Evolutionary conservation across 495 filamentous ascomycete species (phyloP).

Genomic region (Annulohypoxylon nitens): DNA sequence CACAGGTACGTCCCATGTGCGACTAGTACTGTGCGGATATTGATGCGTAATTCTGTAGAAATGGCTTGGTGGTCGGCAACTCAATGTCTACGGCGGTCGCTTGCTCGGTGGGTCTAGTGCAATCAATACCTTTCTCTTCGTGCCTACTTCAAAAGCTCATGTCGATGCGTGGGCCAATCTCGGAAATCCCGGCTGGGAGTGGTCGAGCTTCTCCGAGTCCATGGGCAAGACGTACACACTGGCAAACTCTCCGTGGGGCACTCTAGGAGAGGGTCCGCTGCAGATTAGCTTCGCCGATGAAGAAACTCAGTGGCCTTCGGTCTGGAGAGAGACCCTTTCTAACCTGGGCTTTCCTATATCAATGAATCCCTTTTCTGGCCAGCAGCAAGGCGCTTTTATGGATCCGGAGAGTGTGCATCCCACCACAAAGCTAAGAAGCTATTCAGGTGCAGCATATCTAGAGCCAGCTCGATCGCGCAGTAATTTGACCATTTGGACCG

Average conservation of each 20-base stretch:
- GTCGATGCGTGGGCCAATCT: conserved; percentile 57
- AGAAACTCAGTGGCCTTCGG: conserved; percentile 24
- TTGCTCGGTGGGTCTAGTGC: conserved; percentile 42
- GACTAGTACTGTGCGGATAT: too few species aligned
- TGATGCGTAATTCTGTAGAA: too few species aligned
- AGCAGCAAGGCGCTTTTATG: conserved; percentile 26
- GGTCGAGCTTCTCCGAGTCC: conserved; percentile 49
- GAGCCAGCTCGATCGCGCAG: conserved; percentile 37
- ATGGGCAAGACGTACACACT: neutral
- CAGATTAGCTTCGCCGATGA: conserved; percentile 31
- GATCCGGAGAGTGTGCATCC: conserved; percentile 41
- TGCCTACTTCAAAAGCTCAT: conserved; percentile 28
- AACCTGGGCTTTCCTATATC: conserved; percentile 5
- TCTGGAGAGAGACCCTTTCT: conserved; percentile 45
- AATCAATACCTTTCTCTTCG: conserved; percentile 42
- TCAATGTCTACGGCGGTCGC: conserved; percentile 35
- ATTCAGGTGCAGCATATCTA: conserved; percentile 8
- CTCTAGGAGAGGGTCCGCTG: neutral
- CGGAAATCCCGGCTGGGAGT: conserved; percentile 59
- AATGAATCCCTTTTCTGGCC: neutral
- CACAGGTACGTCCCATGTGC: neutral
- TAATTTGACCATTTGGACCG: conserved; percentile 59
- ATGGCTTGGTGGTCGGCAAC: neutral
- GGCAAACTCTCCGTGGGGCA: too few species aligned
- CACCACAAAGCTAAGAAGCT: conserved; percentile 2